Conservation (phyloP, 768 basidiomycete species). For the Rhodocollybia butyracea region DNA sequence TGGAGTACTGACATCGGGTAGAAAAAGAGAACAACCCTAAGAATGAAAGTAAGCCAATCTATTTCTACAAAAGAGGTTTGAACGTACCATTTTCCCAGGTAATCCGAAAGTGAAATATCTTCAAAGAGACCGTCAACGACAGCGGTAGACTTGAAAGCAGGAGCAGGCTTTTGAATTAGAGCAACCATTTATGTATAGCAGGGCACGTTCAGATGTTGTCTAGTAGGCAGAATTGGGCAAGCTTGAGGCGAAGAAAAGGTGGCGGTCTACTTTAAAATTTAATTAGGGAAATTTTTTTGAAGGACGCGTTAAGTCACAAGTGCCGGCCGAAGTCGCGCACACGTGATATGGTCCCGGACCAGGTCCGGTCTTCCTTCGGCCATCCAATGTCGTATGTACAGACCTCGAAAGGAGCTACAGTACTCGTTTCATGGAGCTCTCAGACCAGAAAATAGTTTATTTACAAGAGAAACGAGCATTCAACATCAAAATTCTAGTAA, state of each 20-base stretch:
- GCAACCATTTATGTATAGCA: conserved; percentile 49
- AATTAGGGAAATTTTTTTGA: too few relatives aligned
- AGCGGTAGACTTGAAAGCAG: conserved; percentile 70
- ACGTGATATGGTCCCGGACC: too few relatives aligned
- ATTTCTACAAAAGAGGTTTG: background rate
- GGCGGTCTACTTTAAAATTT: background rate
- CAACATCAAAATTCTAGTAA: too few relatives aligned
- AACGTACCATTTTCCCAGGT: conserved; percentile 76
- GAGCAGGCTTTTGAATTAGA: conserved; percentile 82
- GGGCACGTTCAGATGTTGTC: background rate
- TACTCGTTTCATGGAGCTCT: too few relatives aligned
- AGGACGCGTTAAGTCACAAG: too few relatives aligned
- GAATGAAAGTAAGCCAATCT: background rate
- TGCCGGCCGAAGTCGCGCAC: too few relatives aligned
- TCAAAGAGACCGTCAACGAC: conserved; percentile 78
- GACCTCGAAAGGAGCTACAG: too few relatives aligned
- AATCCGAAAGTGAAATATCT: conserved; percentile 71
- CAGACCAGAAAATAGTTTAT: too few relatives aligned
- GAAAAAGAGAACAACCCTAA: conserved; percentile 90
- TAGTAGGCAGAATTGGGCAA: background rate
- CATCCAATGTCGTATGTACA: too few relatives aligned
- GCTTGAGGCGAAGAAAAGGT: background rate
- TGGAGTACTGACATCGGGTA: conserved; percentile 77
- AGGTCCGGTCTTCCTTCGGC: too few relatives aligned
- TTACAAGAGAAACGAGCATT: too few relatives aligned